Conservation (phyloP, 192 early-diverging fungal genomes). For the Dispira simplex region DNA sequence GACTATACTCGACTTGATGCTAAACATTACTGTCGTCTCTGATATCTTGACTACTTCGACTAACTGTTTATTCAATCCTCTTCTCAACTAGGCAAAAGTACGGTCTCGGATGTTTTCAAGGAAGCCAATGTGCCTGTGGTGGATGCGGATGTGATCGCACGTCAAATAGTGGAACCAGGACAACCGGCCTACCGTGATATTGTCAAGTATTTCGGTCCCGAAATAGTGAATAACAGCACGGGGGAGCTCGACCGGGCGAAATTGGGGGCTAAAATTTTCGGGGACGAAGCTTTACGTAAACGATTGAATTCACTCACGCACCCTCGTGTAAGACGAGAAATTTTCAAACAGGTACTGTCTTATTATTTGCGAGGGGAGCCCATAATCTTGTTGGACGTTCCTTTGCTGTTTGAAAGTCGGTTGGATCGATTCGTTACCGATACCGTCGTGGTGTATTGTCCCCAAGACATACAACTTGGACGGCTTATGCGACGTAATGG, state of each 20-base stretch:
- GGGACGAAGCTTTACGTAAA: constrained; percentile 47
- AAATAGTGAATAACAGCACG: constrained; percentile 33
- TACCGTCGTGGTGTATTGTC: constrained; percentile 68
- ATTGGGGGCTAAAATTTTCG: constrained; percentile 69
- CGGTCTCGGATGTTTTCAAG: constrained; percentile 49
- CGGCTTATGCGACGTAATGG: constrained; percentile 61
- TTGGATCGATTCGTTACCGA: constrained; percentile 53
- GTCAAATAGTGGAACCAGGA: constrained; percentile 68
- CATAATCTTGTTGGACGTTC: constrained; percentile 77
- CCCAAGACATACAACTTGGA: constrained; percentile 47
- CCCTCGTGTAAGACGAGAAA: constrained; percentile 72
- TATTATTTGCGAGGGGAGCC: constrained; percentile 51
- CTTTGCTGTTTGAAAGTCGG: constrained; percentile 80
- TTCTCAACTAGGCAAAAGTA: constrained; percentile 58
- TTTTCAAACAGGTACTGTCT: constrained; percentile 45
- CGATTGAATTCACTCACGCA: constrained; percentile 75
- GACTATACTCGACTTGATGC: constrained; percentile 10
- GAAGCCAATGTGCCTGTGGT: constrained; percentile 54
- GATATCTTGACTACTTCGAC: neutral
- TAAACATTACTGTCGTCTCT: neutral
- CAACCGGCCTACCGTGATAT: constrained; percentile 53
- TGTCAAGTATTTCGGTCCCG: constrained; percentile 58
- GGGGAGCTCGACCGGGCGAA: constrained; percentile 52
- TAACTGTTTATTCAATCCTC: neutral
- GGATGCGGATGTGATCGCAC: constrained; percentile 84